Evolutionary conservation across 192 early-diverging fungal genomes (phyloP), one percentile per base, ranked within the genome.

Genomic region (Dissophora ornata): DNA sequence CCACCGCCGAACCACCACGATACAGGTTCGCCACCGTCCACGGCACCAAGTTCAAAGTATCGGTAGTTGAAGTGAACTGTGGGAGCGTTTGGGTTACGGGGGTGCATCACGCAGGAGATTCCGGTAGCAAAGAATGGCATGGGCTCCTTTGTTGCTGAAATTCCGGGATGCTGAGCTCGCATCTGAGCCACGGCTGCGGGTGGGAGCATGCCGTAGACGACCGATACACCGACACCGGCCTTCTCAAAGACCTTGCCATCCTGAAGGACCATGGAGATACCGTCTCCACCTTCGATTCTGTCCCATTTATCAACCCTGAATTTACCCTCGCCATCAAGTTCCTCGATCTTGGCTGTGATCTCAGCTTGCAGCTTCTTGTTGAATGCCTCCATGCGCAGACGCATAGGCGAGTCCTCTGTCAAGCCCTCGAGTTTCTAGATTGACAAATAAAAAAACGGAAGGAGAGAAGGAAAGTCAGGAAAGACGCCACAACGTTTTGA

Each of bases 1-100:
- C 97, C 97, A 36, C 97, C 97, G 41, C 97, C 97, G 81, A 98
- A 99, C 97, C 97, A 99, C 45, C 86, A 90, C 57, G 91, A 81
- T 44, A 91, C 88, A 5, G 93, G 90, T 33, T 89, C 82, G 6
- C 79, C 79, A n/a, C 80, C 83, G 26, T 84, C 86, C 4, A 67
- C 80, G 12, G 86, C 71, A 46, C 57, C 88, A 13, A 99, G 87
- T 64, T 99, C 97, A 87, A 99, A 97, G 78, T 98, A 97, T 7
- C 97, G 90, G 80, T 96, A 99, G 83, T 99, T 99, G 77, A 94
- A 87, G 71, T 99, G 97, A 7, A 95, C 90, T 0, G 97, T 99
- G 12, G 97, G 97, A n/a, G 93, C 94, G 59, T 92, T 87, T 18
- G 97, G 97, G 79, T 99, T 99, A 74, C 90, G 90, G 21, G 97